Base-by-base conservation (phyloP, 2,329 filamentous ascomycete species). In the Teratosphaeria zuluensis region DNA sequence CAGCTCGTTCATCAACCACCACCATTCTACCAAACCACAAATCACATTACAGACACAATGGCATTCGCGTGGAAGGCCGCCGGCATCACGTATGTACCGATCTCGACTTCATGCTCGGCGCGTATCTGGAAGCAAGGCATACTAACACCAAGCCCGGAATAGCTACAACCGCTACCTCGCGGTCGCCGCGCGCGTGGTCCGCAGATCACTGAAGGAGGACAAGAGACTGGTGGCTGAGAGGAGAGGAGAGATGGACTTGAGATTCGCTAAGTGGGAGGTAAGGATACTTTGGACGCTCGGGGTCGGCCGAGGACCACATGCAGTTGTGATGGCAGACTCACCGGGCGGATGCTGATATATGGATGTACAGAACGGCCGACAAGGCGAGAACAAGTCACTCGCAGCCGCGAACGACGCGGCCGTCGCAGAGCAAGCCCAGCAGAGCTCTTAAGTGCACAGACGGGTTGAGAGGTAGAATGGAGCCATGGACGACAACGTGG, bases 121-220 rank as follows among this genome's bases (percentile, higher is more conserved):
- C 52, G n/a, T 21, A 16, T 14, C 6, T 4, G 30, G 28, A 55
- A 31, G 30, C 31, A 55, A 32, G 35, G 35, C 28, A 54, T 51
- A 61, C 63, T 65, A 55, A 64, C 56, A 62, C 68, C 62, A 51
- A 53, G 60, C 61, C 8, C 61, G 42, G 52, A 57, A 74, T 76
- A 99, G 94, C 81, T 99, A 99, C 90, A 99, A 99, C 88, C 94
- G 92, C 81, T 97, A 96, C 87, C 87, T 99, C 75, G 86, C 92
- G 74, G 85, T 99, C 80, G 91, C 94, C 73, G 86, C 92, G 78
- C 91, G 92, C 78, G 89, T 90, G 74, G 89, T 99, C 76, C 94
- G 95, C 81, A 89, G 90, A 76, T 95, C 91, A 76, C 83, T 99
- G 77, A 96, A 97, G 84, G 94, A 99, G 74, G 90, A 94, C 60